These are phyloP conservation scores for Hypocreales sp. DNA, from an alignment of 2,329 filamentous ascomycete species.

Conservation along the genomic window DNA sequence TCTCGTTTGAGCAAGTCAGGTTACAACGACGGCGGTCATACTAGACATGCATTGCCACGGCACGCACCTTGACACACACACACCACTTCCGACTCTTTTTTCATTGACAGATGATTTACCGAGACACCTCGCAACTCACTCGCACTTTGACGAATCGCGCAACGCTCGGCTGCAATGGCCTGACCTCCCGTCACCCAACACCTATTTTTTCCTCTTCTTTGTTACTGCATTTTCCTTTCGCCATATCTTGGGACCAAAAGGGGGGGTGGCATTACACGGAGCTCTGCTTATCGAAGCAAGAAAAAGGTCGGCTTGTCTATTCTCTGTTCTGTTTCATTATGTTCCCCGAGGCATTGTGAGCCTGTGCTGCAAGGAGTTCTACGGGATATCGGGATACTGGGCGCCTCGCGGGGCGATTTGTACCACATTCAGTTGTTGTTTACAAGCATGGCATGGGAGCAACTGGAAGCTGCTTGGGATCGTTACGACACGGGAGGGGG, in stretches of 20 bases:
- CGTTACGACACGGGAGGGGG: slow-evolving; percentile 1
- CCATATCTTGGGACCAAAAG: slow-evolving; percentile 9
- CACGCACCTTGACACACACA: slow-evolving; percentile 1
- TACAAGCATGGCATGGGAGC: slow-evolving; percentile 19
- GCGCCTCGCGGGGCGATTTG: slow-evolving; percentile 10
- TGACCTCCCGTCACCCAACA: not conserved
- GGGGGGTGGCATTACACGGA: slow-evolving; percentile 26
- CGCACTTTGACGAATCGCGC: slow-evolving; percentile 1
- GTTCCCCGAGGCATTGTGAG: slow-evolving; percentile 6
- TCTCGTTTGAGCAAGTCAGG: slow-evolving; percentile 73
- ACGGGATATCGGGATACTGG: slow-evolving; percentile 9
- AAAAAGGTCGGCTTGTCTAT: slow-evolving; percentile 10
- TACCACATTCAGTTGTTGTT: slow-evolving; percentile 16
- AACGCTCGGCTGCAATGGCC: not conserved
- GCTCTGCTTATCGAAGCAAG: slow-evolving; percentile 32
- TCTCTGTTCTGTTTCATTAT: slow-evolving; percentile 10
- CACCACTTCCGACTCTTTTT: slow-evolving; percentile 2
- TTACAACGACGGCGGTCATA: slow-evolving; percentile 41
- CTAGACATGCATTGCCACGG: slow-evolving; percentile 15
- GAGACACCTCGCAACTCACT: slow-evolving; percentile 15
- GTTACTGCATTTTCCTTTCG: slow-evolving; percentile 22
- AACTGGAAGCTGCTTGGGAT: too few relatives aligned
- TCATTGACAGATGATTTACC: slow-evolving; percentile 1
- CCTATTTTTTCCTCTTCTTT: slow-evolving; percentile 6
- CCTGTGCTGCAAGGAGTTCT: slow-evolving; percentile 3